Conservation (phyloP, 2,329 filamentous ascomycete species). For the Ophiosphaerella herpotricha region DNA sequence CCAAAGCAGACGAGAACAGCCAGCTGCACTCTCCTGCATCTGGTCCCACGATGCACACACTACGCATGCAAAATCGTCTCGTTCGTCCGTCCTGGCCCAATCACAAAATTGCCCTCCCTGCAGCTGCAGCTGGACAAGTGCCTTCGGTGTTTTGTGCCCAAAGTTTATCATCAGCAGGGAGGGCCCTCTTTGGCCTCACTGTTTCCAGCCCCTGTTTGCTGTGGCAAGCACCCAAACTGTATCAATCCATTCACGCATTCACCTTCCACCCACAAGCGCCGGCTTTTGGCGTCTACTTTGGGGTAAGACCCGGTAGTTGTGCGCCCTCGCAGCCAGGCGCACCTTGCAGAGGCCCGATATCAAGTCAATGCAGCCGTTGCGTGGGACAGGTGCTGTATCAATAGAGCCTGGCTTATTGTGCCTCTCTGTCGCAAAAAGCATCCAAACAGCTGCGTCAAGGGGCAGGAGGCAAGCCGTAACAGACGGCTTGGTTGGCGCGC, state of each 20-base stretch:
- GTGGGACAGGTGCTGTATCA: slow-evolving; percentile 4
- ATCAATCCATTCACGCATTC: too few relatives aligned
- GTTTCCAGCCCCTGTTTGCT: too few relatives aligned
- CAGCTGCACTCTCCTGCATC: slow-evolving; percentile 17
- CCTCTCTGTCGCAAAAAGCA: slow-evolving; percentile 9
- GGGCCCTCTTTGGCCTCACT: too few relatives aligned
- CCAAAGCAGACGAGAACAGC: too few relatives aligned
- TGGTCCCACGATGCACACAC: slow-evolving; percentile 10
- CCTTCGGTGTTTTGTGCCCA: slow-evolving; percentile 5
- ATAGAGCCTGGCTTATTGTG: slow-evolving; percentile 9
- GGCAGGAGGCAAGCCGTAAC: too few relatives aligned
- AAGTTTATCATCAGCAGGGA: slow-evolving; percentile 7
- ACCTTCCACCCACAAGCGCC: slow-evolving; percentile 5
- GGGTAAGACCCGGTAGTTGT: slow-evolving; percentile 8
- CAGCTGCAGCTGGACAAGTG: slow-evolving; percentile 10
- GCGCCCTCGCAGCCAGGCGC: slow-evolving; percentile 8
- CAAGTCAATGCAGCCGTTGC: slow-evolving; percentile 13
- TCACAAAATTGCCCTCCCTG: slow-evolving; percentile 19
- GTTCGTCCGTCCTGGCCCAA: slow-evolving; percentile 30
- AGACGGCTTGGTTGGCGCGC: slow-evolving; percentile 2
- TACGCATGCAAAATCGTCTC: slow-evolving; percentile 20
- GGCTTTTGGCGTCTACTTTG: slow-evolving; percentile 6
- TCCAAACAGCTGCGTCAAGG: background rate
- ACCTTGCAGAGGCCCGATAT: slow-evolving; percentile 17
- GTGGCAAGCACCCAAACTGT: too few relatives aligned